Evolutionary conservation across 2,329 filamentous ascomycete genomes (phyloP).

Genomic region (Aspergillus felis): DNA sequence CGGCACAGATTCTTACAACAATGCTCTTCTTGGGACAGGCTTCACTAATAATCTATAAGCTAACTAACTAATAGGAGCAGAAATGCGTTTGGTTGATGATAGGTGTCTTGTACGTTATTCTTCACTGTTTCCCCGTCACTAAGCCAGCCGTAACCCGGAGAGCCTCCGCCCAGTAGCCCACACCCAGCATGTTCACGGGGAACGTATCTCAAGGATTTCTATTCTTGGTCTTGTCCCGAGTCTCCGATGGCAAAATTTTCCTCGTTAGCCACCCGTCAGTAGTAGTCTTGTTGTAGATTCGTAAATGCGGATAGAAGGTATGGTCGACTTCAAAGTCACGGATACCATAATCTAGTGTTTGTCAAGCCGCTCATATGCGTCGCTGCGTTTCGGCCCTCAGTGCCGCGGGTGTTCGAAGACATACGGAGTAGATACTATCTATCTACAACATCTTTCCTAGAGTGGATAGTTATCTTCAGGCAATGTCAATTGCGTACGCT

Average conservation of each 20-base stretch:
- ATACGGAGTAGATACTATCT: not conserved
- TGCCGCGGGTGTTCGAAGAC: not conserved
- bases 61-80: too few relatives aligned
- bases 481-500: not conserved
- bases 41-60: too few relatives aligned
- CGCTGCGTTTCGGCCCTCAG: not conserved
- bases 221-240: slow-evolving; percentile 21
- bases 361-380: too few relatives aligned
- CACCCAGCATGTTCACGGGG: slow-evolving; percentile 18
- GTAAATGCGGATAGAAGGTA: not conserved
- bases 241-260: slow-evolving; percentile 23
- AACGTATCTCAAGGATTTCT: slow-evolving; percentile 12
- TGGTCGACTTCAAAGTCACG: not conserved
- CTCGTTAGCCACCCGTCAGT: not conserved
- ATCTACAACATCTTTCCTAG: not conserved
- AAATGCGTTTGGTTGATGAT: too few relatives aligned
- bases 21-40: not conserved
- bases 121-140: not conserved
- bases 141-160: not conserved
- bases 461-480: not conserved
- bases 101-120: not conserved
- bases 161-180: slow-evolving; percentile 18
- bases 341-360: too few relatives aligned
- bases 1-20: not conserved
- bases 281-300: not conserved